Evolutionary conservation across 2,329 filamentous ascomycete genomes (phyloP).

Genomic region (Karstenula rhodostoma): DNA sequence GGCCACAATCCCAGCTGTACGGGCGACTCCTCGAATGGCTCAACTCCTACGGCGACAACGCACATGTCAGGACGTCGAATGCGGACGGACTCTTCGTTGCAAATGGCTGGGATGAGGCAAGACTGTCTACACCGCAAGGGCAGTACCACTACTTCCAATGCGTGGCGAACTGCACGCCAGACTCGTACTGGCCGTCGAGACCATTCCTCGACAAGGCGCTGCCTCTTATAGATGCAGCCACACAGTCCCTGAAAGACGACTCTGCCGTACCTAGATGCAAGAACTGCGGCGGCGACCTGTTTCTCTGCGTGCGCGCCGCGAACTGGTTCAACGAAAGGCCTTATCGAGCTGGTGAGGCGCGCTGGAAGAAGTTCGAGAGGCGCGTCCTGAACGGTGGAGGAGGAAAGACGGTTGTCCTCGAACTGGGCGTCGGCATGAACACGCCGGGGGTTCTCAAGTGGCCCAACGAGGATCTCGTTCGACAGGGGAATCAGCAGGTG

Average conservation of each 20-base stretch:
- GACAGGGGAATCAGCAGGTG: constrained; percentile 23
- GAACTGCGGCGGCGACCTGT: constrained; percentile 36
- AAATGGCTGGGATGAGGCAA: constrained; percentile 33
- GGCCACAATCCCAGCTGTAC: constrained; percentile 36
- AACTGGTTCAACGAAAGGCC: constrained; percentile 38
- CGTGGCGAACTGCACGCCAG: constrained; percentile 35
- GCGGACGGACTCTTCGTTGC: constrained; percentile 44
- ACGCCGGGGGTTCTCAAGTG: constrained; percentile 33
- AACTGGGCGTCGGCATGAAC: constrained; percentile 34
- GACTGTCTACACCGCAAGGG: constrained; percentile 44
- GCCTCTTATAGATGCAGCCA: constrained; percentile 28
- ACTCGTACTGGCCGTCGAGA: constrained; percentile 33
- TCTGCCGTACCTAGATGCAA: constrained; percentile 32
- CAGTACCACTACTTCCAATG: constrained; percentile 43
- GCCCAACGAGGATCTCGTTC: constrained; percentile 32
- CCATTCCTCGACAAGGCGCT: constrained; percentile 33
- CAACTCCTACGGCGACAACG: constrained; percentile 22
- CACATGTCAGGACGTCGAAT: constrained; percentile 45
- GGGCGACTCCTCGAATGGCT: constrained; percentile 23
- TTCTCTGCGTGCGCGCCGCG: constrained; percentile 39
- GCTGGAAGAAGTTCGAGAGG: constrained; percentile 30
- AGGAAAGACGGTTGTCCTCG: constrained; percentile 29
- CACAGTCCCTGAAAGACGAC: constrained; percentile 30
- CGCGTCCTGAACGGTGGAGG: constrained; percentile 15
- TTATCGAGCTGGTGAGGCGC: constrained; percentile 27